Evolutionary conservation across 169 alveolate species (phyloP).

Genomic region (Theileria equi): DNA sequence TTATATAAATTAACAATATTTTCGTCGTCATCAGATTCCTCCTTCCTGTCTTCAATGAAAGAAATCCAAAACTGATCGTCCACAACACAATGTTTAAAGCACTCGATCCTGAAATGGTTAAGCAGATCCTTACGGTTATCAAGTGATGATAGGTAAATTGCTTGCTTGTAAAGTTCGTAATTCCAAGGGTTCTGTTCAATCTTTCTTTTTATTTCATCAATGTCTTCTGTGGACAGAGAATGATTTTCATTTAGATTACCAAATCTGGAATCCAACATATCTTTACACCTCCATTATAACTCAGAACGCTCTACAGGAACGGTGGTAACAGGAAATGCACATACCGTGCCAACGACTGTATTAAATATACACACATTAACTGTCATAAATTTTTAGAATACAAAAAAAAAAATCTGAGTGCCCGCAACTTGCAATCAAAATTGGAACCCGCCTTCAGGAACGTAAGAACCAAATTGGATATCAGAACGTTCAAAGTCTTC

Average conservation of each 20-base stretch:
- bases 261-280: not conserved
- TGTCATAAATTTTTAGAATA: no score
- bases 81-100: conserved; percentile 52
- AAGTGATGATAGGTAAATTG: conserved; percentile 30
- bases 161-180: conserved; percentile 42
- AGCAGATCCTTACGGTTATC: conserved; percentile 34
- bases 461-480: conserved; percentile 8
- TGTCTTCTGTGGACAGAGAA: conserved; percentile 12
- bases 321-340: no score
- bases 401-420: no score
- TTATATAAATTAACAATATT: conserved; percentile 37
- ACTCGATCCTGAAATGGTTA: conserved; percentile 38
- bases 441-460: conserved; percentile 63
- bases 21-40: conserved; percentile 21
- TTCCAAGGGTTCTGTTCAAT: conserved; percentile 49
- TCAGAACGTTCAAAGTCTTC: conserved; percentile 30
- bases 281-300: not conserved
- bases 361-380: no score
- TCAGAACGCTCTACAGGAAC: no score
- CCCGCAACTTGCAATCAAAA: conserved; percentile 24
- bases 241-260: not conserved
- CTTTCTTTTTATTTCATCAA: conserved; percentile 31
- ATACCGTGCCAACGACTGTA: no score
- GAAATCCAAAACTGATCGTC: conserved; percentile 62
- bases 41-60: conserved; percentile 51